Conservation (phyloP, 106 monocot species). For the Dendrobium huoshanense region DNA sequence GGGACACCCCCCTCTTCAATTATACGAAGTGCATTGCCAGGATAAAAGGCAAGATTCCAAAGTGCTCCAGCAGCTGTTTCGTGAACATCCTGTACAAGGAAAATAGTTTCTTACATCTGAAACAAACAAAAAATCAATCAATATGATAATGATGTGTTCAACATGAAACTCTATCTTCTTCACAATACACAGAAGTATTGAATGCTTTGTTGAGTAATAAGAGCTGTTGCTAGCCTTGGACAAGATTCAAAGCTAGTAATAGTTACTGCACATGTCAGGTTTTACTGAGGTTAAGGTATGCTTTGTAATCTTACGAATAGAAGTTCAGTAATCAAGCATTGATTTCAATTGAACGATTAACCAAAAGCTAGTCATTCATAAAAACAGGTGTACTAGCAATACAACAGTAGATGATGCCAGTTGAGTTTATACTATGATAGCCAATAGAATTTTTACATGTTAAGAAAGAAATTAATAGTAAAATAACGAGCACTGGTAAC, state of each 20-base stretch:
- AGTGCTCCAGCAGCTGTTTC: conserved; percentile 98
- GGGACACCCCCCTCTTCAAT: conserved; percentile 94
- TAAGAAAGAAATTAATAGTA: background rate
- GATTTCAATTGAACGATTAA: background rate
- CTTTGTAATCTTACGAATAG: background rate
- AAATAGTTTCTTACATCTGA: conserved; percentile 4
- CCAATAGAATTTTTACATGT: background rate
- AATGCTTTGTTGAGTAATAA: background rate
- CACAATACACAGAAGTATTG: background rate
- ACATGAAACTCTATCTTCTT: background rate
- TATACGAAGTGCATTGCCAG: conserved; percentile 90
- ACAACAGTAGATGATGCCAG: background rate
- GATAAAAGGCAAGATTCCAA: conserved; percentile 99
- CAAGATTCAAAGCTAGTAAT: background rate
- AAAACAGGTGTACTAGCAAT: background rate
- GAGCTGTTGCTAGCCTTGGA: too few relatives aligned
- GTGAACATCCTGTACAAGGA: conserved; percentile 72
- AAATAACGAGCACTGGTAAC: too few relatives aligned
- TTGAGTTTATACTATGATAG: background rate
- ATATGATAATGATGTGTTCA: background rate
- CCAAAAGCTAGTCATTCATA: background rate
- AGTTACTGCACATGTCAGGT: background rate
- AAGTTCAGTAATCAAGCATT: background rate
- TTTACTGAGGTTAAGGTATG: background rate
- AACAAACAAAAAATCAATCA: background rate